Evolutionary conservation across 2,329 filamentous ascomycete species (phyloP).

Genomic region (Colletotrichum lini): DNA sequence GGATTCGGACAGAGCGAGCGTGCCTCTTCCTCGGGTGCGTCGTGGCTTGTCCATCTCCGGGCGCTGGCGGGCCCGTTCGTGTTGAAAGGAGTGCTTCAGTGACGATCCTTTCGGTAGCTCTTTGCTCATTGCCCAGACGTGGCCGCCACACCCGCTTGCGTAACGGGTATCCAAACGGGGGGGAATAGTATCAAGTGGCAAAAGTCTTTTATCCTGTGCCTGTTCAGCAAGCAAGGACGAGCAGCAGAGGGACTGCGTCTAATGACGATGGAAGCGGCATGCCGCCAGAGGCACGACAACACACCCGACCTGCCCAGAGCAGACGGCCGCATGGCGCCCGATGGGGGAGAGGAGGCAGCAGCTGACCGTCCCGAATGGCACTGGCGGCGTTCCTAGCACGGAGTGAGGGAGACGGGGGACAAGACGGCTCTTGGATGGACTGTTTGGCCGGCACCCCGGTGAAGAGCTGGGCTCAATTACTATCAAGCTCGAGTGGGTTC

Average conservation of each 20-base stretch:
- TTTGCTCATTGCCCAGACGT: conserved; percentile 14
- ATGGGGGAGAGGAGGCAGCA: conserved; percentile 19
- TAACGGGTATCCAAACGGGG: conserved; percentile 3
- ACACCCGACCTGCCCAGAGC: conserved; percentile 36
- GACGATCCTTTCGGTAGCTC: conserved; percentile 23
- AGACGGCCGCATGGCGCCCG: conserved; percentile 38
- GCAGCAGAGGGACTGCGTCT: conserved; percentile 22
- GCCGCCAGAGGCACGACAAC: conserved; percentile 34
- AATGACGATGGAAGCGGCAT: conserved; percentile 28
- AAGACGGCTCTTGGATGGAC: conserved; percentile 13
- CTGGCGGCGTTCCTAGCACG: conserved; percentile 32
- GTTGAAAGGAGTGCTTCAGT: conserved; percentile 16
- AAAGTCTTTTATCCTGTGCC: conserved; percentile 12
- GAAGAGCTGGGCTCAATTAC: conserved; percentile 2
- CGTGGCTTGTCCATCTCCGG: conserved; percentile 33
- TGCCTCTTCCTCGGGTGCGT: conserved; percentile 19
- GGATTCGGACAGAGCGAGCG: conserved; percentile 19
- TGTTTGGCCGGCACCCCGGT: conserved; percentile 16
- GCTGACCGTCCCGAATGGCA: conserved; percentile 39
- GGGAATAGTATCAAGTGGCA: conserved; percentile 28
- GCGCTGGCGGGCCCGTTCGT: conserved; percentile 12
- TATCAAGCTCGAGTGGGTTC: conserved; percentile 1
- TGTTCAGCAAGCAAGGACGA: conserved; percentile 20
- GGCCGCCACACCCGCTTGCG: conserved; percentile 1
- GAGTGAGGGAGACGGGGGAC: conserved; percentile 24